Evolutionary conservation across 2,329 filamentous ascomycete genomes (phyloP).

Genomic region (Colletotrichum liriopes): DNA sequence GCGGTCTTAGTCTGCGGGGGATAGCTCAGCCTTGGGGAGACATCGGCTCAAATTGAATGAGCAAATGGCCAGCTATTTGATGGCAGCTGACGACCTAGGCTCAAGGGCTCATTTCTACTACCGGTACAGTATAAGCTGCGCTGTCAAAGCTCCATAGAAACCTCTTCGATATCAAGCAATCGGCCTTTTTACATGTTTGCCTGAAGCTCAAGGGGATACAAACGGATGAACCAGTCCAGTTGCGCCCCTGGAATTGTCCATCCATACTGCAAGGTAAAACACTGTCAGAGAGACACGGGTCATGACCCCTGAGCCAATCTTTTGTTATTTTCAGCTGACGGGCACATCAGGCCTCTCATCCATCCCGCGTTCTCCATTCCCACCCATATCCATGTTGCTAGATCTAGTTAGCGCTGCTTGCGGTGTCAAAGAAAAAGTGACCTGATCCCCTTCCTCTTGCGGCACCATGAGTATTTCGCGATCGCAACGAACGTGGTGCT

Average conservation of each 20-base stretch:
- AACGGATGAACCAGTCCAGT: not conserved
- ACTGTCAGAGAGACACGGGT: not conserved
- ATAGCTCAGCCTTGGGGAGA: conserved; percentile 21
- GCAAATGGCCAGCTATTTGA: not conserved
- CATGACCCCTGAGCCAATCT: conserved; percentile 26
- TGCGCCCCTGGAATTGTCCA: not conserved
- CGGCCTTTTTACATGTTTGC: not conserved
- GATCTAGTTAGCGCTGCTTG: not conserved
- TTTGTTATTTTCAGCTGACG: not conserved
- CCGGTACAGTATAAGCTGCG: not conserved
- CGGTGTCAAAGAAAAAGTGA: not conserved
- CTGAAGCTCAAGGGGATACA: not conserved
- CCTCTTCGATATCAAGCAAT: not conserved
- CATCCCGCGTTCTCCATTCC: not conserved
- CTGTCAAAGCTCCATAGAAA: conserved; percentile 1
- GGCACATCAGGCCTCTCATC: not conserved
- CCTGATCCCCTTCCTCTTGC: not conserved
- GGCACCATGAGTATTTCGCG: not conserved
- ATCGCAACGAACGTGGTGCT: not conserved
- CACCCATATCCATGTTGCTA: not conserved
- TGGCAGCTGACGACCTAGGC: not conserved
- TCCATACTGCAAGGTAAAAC: not conserved
- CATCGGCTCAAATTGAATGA: not conserved
- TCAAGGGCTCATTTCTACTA: conserved; percentile 2
- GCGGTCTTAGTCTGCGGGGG: conserved; percentile 15